Percentiles rank a stretch among this genome's conserved stretches.
Conservation (phyloP, 805 yeast species). For the Kregervanrija fluxuum region DNA sequence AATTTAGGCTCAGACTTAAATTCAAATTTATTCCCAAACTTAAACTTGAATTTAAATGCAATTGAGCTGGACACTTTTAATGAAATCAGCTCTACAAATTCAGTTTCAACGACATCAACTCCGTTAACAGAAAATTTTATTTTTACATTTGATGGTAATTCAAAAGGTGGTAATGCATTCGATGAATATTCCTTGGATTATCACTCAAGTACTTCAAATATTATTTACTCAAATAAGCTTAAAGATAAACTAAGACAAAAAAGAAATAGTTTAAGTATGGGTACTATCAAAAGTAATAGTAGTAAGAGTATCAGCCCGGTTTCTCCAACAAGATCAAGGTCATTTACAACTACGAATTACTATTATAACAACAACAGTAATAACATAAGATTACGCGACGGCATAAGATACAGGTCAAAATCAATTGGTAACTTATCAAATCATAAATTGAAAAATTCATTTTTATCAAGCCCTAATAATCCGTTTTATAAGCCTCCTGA, state of each 20-base stretch:
- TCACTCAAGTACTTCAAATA: conserved; percentile 7
- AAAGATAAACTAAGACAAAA: conserved; percentile 8
- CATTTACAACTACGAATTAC: too few relatives aligned
- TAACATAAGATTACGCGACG: too few relatives aligned
- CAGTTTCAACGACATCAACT: conserved; percentile 2
- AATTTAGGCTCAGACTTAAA: too few relatives aligned
- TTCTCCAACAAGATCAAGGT: too few relatives aligned
- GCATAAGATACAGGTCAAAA: conserved; percentile 10
- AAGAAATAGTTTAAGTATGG: not conserved
- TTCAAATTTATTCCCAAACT: too few relatives aligned
- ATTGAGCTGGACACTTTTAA: too few relatives aligned
- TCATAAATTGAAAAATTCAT: conserved; percentile 1
- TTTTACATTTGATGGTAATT: not conserved
- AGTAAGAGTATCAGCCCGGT: too few relatives aligned
- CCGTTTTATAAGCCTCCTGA: conserved; percentile 24
- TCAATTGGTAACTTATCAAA: conserved; percentile 5
- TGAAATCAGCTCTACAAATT: too few relatives aligned
- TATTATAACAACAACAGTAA: too few relatives aligned
- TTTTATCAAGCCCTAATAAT: conserved; percentile 14
- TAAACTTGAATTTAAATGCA: too few relatives aligned
- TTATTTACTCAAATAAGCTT: conserved; percentile 7
- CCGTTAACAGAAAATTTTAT: not conserved
- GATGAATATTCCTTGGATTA: conserved; percentile 4
- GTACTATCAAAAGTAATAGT: too few relatives aligned
- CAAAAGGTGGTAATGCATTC: not conserved